Base-by-base conservation (phyloP, 2,329 filamentous ascomycete genomes). In the Monilinia fructicola region DNA sequence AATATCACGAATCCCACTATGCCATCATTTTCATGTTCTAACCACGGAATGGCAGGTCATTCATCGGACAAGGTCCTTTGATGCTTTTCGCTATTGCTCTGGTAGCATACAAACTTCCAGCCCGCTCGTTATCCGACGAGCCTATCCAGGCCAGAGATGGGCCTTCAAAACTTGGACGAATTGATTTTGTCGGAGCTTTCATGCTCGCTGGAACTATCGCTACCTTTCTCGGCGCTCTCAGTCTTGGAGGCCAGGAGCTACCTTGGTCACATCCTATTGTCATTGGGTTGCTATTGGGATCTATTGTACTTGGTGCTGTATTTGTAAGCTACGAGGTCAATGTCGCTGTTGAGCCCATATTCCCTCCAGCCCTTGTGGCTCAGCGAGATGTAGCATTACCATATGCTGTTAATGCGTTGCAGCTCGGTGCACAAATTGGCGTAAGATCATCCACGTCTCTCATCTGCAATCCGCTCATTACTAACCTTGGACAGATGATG, bases 181-280 rank as follows among this genome's bases (percentile, higher is more conserved):
- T 94, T 71, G 91, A 94, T 76, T 92, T 93, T 72, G 78, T 90
- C 0, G 91, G 91, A 9, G 90, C 91, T 2, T 77, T 85, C 90
- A 48, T 55, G 21, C n/a, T 67, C 10, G 28, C 64, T 53, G 55
- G 46, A 31, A 46, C 64, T 11, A 44, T 66, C 23, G 40, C 46
- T 18, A 71, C 78, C 2, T 74, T 80, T 1, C 79, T 83, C 4
- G 74, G 82, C 2, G 78, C 82, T 0, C 73, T 86, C 5, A 82
- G 84, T 63, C 78, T 84, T 11, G 82, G 80, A 0, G 83, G 83
- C 74, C 80, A 67, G 74, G 77, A 21, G 71, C 80, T 71, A 0
- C 66, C 77, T 0, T 81, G 78, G 79, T 74, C 69, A 0, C 76
- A 78, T 48, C 73, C 75, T 1, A 60, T 76, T 0, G 77, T 81